These are phyloP conservation scores for Coelastrella sp. DNA, from an alignment of 139 green algal genomes.

Conservation along the genomic window DNA sequence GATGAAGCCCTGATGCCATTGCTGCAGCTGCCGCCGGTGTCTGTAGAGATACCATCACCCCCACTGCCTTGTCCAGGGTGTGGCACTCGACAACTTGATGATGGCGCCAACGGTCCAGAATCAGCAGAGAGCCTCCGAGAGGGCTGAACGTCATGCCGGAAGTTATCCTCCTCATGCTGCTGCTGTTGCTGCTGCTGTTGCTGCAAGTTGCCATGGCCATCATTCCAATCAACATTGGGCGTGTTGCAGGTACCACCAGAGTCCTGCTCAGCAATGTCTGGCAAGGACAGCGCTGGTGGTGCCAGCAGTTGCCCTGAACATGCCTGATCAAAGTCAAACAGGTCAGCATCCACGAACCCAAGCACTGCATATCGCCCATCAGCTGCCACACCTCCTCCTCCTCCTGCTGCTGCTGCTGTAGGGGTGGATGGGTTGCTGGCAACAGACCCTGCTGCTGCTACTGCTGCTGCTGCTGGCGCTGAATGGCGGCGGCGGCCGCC, in stretches of 20 bases:
- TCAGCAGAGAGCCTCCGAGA: too few relatives aligned
- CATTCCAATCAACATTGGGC: neutral
- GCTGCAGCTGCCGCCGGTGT: neutral
- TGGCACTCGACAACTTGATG: neutral
- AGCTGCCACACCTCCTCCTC: neutral
- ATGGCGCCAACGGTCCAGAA: neutral
- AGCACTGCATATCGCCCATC: neutral
- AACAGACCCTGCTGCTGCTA: neutral
- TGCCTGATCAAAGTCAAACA: neutral
- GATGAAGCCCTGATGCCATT: neutral
- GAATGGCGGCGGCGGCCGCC: neutral
- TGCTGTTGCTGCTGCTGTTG: conserved; percentile 2
- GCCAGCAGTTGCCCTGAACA: neutral
- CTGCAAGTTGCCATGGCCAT: neutral
- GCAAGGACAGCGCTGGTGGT: neutral
- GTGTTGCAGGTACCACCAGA: neutral
- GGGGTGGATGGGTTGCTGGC: neutral
- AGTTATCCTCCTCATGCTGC: neutral
- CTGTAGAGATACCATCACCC: too few relatives aligned
- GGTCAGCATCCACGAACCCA: neutral
- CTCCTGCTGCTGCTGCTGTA: conserved; percentile 3
- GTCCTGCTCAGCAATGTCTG: neutral
- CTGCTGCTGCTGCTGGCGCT: neutral
- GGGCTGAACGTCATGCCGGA: too few relatives aligned
- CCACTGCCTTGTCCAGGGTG: too few relatives aligned